Evolutionary conservation across 2,329 filamentous ascomycete species (phyloP), one percentile per base, ranked within the genome.

Genomic region (Sarocladiaceae sp.): DNA sequence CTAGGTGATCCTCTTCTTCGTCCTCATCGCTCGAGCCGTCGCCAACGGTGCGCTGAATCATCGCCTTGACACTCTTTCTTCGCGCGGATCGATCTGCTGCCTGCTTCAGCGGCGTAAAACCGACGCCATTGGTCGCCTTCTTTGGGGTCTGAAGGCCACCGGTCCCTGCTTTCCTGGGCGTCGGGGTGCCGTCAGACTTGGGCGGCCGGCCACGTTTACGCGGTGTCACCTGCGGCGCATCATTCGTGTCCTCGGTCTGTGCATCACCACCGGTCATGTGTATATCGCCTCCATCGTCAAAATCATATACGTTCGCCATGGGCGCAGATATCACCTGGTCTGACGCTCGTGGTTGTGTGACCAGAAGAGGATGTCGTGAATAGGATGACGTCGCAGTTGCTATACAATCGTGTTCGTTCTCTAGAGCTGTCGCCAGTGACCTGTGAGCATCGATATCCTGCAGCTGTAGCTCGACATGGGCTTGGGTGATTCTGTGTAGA

Each of bases 41-140:
- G 16, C 75, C 73, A 10, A 85, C 71, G 6, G 82, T 80, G 33
- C 82, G 81, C 57, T 90, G 81, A 29, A 94, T 82, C 43, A 96
- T 67, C 3, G 80, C 78, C 43, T 82, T 75, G 18, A 85, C 85
- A 60, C 87, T 95, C 70, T 95, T 96, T 57, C 82, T 82, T 55
- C 85, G 80, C 2, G 90, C 91, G 4, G 90, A 96, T 40, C 85
- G 81, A 64, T 96, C 88, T 2, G 45, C 37, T 11, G 87, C 85
- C 33, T 76, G 72, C 52, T 80, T 75, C 29, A 78, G 76, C 0
- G 86, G 83, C 1, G 83, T 88, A 26, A 67, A 56, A 6, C 62
- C 65, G 27, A 57, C 66, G 33, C 32, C 45, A 21, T 57, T 56
- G 18, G 50, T 54, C 3, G 53, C 48, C 45, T 61, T 71, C 11